These are phyloP conservation scores for Erythrophleum ivorense DNA, from an alignment of 331 rosid species.

Conservation along the genomic window DNA sequence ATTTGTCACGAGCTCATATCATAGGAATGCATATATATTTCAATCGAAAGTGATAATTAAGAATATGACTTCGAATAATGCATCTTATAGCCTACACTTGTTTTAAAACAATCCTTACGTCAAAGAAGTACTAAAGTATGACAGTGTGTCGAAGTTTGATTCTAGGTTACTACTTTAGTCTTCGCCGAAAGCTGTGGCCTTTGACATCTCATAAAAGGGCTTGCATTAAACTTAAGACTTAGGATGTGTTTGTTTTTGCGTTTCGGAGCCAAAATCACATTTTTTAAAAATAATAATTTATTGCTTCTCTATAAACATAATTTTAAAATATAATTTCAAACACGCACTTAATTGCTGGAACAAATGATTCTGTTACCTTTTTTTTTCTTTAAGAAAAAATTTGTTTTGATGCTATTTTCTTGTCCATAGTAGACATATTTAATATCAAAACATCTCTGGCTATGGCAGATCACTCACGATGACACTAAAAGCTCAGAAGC, in stretches of 20 bases:
- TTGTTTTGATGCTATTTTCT: background rate
- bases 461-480: background rate
- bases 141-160: background rate
- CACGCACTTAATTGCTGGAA: too few relatives aligned
- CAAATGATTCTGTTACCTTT: too few relatives aligned
- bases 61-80: background rate
- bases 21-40: background rate
- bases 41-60: background rate
- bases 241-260: too few relatives aligned
- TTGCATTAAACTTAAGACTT: background rate
- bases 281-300: too few relatives aligned
- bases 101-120: slow-evolving; percentile 7
- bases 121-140: slow-evolving; percentile 19
- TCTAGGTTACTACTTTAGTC: background rate
- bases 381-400: too few relatives aligned
- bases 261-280: too few relatives aligned
- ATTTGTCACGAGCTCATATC: slow-evolving; percentile 22
- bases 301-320: too few relatives aligned
- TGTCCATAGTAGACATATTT: background rate
- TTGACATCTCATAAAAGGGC: slow-evolving; percentile 4
- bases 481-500: background rate
- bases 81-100: background rate
- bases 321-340: too few relatives aligned
- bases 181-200: slow-evolving; percentile 39
- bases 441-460: background rate